Base-by-base conservation (phyloP, 169 alveolate genomes). In the Plasmodium gonderi region DNA sequence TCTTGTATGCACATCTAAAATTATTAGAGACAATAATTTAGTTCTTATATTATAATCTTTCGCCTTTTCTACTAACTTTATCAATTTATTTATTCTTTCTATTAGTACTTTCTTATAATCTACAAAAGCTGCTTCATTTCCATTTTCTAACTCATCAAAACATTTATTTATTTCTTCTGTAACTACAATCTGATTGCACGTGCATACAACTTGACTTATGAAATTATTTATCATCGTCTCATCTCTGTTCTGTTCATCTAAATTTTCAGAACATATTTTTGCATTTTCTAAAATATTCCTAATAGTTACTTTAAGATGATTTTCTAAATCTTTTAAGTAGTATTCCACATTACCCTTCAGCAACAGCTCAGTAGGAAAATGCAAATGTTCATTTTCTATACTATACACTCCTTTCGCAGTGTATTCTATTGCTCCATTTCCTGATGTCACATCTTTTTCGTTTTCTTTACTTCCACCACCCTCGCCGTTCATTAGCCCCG, bases 1-100 rank as follows among this genome's bases (percentile, higher is more conserved):
- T 69, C 99, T 95, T 20, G 98, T 98, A 91, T 98, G 99, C 90
- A 98, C 99, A 94, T 98, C 99, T 95, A 98, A 95, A 31, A 99
- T 98, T 87, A 98, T 98, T 93, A 98, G 97, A 26, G 99, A 98
- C 90, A 98, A 97, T 91, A 98, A 97, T 95, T 98, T 98, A 79
- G 97, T 94, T 90, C 99, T 95, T 94, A 78, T 82, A 74, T 91
- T 87, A 49, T 80, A 72, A 49, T 90, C 91, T 9, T 90, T 81
- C 31, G 94, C 82, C 94, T 97, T 96, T 90, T 98, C 97, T 31
- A 98, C 99, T 85, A 98, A 97, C 44, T 97, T 98, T 92, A 98
- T 98, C 72, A 98, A 96, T 85, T 97, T 96, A 68, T 97, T 98
- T 74, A 98, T 97, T 65, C 99, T 96, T 54, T 96, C 98, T 60